Base-by-base conservation (phyloP, 306 rosid species). In the Carpinus fangiana region DNA sequence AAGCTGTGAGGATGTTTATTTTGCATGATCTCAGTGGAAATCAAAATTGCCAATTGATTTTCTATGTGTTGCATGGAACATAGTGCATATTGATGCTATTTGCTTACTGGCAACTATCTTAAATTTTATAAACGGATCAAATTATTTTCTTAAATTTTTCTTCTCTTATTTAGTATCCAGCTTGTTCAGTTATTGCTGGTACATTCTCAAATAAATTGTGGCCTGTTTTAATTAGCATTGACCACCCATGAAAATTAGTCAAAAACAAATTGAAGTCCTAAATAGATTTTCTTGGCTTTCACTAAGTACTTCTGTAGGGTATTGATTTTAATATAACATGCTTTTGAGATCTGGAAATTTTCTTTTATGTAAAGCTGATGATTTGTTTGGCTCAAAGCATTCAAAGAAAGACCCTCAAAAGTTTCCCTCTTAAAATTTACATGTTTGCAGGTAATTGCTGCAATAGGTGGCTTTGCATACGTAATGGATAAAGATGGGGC, bases 401-500 rank as follows among this genome's bases (percentile, higher is more conserved):
- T 69, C 26, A 68, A 67, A 43, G 17, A 2, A 16, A 53, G 21
- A 54, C n/a, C 66, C 47, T 53, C 8, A 51, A 59, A 79, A 38
- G 20, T 74, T 46, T 75, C 80, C 4, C 72, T 41, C 41, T 38
- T 9, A 17, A 16, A 21, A 41, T 38, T 11, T 67, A 70, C 77
- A 56, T 75, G 52, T 76, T 70, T 86, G 46, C 84, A 96, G 99
- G 87, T 89, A 72, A 93, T 96, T 77, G 94, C 96, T 41, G 93
- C 94, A 75, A 89, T 91, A 17, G 96, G 93, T 69, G 97, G 92
- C 82, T 96, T 93, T 81, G 98, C 99, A 1, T 96, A 87, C 88
- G 68, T 96, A 38, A 90, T 93, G 98, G 99, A 96, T 90, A 96
- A 88, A 87, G 98, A 96, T 83, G 99, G 98, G 43, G 61, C 83